Conservation (phyloP, 306 rosid genomes). For the Comarum palustre region DNA sequence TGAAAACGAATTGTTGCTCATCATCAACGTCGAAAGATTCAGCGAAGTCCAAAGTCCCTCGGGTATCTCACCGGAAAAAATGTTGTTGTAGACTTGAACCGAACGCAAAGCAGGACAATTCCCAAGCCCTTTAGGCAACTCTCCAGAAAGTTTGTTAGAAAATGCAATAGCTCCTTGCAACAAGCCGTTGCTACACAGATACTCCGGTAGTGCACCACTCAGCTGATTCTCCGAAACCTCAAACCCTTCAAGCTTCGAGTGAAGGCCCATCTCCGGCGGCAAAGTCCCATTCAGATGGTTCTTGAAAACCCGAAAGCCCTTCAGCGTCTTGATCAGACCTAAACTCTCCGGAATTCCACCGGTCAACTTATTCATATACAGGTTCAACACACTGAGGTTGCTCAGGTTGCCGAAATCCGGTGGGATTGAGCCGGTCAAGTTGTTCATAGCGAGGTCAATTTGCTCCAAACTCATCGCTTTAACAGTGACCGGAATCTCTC, state of each 20-base stretch:
- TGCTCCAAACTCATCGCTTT: slow-evolving; percentile 41
- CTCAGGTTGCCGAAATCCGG: slow-evolving; percentile 46
- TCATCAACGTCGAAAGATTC: slow-evolving; percentile 49
- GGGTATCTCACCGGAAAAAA: slow-evolving; percentile 68
- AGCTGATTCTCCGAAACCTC: slow-evolving; percentile 65
- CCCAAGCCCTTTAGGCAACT: slow-evolving; percentile 56
- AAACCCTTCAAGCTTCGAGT: slow-evolving; percentile 52
- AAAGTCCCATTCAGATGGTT: slow-evolving; percentile 69
- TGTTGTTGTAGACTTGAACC: slow-evolving; percentile 48
- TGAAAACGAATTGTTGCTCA: slow-evolving; percentile 58
- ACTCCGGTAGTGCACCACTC: slow-evolving; percentile 57
- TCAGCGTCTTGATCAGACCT: slow-evolving; percentile 44
- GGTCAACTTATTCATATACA: slow-evolving; percentile 48
- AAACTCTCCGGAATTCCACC: slow-evolving; percentile 62
- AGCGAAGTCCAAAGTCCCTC: slow-evolving; percentile 52
- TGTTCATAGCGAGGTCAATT: slow-evolving; percentile 52
- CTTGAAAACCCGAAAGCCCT: slow-evolving; percentile 38
- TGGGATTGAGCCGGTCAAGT: slow-evolving; percentile 61
- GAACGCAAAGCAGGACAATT: slow-evolving; percentile 45
- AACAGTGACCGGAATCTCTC: slow-evolving; percentile 50
- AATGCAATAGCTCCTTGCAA: slow-evolving; percentile 54
- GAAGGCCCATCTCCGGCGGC: slow-evolving; percentile 64
- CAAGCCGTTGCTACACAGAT: slow-evolving; percentile 56
- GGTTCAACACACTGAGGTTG: slow-evolving; percentile 36
- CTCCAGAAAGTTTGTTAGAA: slow-evolving; percentile 53